Evolutionary conservation across 306 rosid genomes (phyloP).

Genomic region (Medicago arabica): DNA sequence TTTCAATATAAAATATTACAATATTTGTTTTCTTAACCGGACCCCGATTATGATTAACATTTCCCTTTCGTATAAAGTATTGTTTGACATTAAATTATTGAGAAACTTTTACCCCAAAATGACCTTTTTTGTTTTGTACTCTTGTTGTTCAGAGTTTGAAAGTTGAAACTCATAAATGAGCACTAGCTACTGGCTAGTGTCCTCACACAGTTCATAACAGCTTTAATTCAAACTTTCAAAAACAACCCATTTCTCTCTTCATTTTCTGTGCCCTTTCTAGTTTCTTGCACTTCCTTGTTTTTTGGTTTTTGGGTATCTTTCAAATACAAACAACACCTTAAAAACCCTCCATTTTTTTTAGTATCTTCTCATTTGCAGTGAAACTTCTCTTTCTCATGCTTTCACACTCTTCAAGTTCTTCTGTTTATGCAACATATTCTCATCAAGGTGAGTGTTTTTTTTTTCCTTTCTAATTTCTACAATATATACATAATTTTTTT

Average conservation of each 20-base stretch:
- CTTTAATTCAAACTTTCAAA: conserved; percentile 81
- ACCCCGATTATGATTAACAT: too few relatives aligned
- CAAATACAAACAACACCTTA: neutral
- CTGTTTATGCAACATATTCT: conserved; percentile 7
- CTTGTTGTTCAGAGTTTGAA: conserved; percentile 41
- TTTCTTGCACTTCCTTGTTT: conserved; percentile 9
- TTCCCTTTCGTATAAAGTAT: too few relatives aligned
- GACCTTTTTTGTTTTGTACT: conserved; percentile 61
- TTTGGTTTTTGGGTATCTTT: conserved; percentile 45
- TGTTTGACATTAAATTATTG: conserved; percentile 42
- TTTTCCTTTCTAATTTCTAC: conserved; percentile 8
- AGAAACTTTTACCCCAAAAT: conserved; percentile 40
- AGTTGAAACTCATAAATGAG: conserved; percentile 48
- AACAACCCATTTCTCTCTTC: conserved; percentile 39
- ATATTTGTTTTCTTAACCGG: too few relatives aligned
- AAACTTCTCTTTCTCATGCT: conserved; percentile 33
- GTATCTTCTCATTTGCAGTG: conserved; percentile 8
- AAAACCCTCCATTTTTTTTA: neutral
- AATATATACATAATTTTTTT: neutral
- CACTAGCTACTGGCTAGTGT: conserved; percentile 42
- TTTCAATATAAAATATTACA: too few relatives aligned
- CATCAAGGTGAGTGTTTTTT: conserved; percentile 42
- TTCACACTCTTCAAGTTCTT: conserved; percentile 32
- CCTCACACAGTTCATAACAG: conserved; percentile 41
- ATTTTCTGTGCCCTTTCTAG: conserved; percentile 24